Evolutionary conservation across 2,329 filamentous ascomycete species (phyloP), one percentile per base, ranked within the genome.

Genomic region (Alternaria burnsii): DNA sequence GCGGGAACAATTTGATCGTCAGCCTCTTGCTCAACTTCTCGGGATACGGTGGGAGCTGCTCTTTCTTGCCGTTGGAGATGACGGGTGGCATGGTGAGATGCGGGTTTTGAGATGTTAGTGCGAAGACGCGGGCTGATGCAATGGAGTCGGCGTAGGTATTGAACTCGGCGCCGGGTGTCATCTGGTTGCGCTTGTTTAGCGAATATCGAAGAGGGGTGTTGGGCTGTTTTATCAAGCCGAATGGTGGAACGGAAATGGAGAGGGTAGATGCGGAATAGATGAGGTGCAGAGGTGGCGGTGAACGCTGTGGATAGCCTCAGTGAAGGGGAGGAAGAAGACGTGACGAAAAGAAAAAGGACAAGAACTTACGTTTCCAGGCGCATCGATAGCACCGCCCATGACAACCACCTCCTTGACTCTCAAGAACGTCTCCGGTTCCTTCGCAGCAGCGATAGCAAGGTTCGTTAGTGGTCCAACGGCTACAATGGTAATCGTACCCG

Each of bases 391-490:
- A 61, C 95, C 95, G 60, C 94, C 95, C 95, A 99, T 99, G 47
- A 97, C 91, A 4, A 97, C 90, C 3, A 99, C 86, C 79, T 98
- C 93, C 78, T 96, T 97, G 50, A 89, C 92, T 43, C 89, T 88
- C 56, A 99, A 84, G 78, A 99, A 97, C 0, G 93, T 90, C 78
- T 94, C 92, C 0, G 94, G 90, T 69, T 98, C 94, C 72, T 93
- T 88, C 14, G 93, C 89, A 3, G 95, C 94, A 3, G 95, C 95
- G 26, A 97, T 80, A 1, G 95, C 95, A 30, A 97, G 82, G 76
- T 97, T 99, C n/a, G 95, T 98, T 69, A 98, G 82, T 1, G 95
- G 95, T 0, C 95, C 95, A 50, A 98, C 85, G 24, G 92, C 92
- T 38, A 97, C 88, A 74, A 99, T 91, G n/a, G 91, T 94, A 70